Evolutionary conservation across 2,329 filamentous ascomycete genomes (phyloP), one percentile per base, ranked within the genome.

Genomic region (Aspergillus piperis): DNA sequence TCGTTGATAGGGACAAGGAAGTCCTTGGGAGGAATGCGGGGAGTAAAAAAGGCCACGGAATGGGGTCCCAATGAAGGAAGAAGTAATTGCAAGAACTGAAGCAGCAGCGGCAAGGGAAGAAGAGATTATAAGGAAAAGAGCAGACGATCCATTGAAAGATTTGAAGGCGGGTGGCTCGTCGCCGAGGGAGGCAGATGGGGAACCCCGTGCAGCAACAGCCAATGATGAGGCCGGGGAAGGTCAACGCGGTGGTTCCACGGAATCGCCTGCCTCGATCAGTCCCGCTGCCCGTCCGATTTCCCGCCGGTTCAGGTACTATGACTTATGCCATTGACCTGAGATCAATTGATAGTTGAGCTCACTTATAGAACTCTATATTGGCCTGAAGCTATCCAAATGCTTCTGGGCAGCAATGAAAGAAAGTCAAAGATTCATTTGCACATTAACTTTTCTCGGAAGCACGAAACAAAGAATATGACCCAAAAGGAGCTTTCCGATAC

Each of bases 221-320:
- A 55, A 55, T 55, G n/a, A 32, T 36, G 30, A 27, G 7, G 10
- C 39, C 17, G 23, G 53, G 42, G 53, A 55, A 55, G 39, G 53
- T 55, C 53, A 47, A 55, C 38, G 39, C 25, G 23, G 36, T 15
- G 19, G 52, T 41, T 30, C 32, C 47, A 50, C 47, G 41, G 39
- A 21, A 44, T 17, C 53, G 42, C 53, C 19, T 44, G 39, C 53
- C 53, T 55, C 53, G 15, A 54, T 55, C 53, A 32, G 44, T 55
- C 39, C 53, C 53, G 53, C 32, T 15, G 53, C 21, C 41, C 15
- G 21, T 21, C 25, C 38, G 53, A 32, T n/a, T 39, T 55, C 10
- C 17, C 10, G 41, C n/a, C 17, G 41, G 41, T 21, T 21, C 17
- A 44, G 41, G 41, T 11, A 44, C 21, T 36, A 27, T 27, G 25